Percentiles rank a stretch among this genome's conserved stretches.
Conservation (phyloP, 176 grass and related monocot genomes). For the Poa pratensis region DNA sequence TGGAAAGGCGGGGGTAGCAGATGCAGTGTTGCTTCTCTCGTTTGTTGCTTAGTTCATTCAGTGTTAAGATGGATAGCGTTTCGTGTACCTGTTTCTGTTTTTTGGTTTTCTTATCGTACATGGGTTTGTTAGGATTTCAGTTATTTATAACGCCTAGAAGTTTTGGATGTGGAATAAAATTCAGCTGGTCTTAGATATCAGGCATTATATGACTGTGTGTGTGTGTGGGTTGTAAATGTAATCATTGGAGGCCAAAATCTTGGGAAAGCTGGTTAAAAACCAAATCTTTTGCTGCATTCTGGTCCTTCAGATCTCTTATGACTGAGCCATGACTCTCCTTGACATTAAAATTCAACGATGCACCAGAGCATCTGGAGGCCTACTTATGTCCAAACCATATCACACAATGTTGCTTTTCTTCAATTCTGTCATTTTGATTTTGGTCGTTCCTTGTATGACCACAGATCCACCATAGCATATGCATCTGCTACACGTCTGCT, state of each 20-base stretch:
- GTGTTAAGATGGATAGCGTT: constrained; percentile 17
- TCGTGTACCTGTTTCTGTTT: not conserved
- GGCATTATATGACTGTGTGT: not conserved
- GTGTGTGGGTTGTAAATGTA: not conserved
- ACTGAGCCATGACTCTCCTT: not conserved
- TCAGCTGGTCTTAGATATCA: not conserved
- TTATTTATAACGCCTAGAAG: not conserved
- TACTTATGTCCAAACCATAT: constrained; percentile 15
- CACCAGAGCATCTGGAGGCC: not conserved
- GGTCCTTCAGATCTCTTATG: not conserved
- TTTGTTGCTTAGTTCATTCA: not conserved
- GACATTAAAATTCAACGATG: not conserved
- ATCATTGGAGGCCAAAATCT: not conserved
- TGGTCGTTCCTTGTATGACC: not conserved
- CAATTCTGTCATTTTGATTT: constrained; percentile 4
- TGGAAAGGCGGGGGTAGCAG: not conserved
- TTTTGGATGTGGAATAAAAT: not conserved
- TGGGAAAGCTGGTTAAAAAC: constrained; percentile 4
- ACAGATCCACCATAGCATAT: constrained; percentile 1
- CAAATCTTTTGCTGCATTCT: not conserved
- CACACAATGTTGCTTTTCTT: not conserved
- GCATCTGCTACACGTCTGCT: not conserved
- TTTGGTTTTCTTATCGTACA: not conserved
- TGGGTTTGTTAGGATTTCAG: not conserved
- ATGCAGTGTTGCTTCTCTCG: not conserved